These are phyloP conservation scores for Rossbeevera mucosa DNA, from an alignment of 768 basidiomycete genomes.

Conservation along the genomic window DNA sequence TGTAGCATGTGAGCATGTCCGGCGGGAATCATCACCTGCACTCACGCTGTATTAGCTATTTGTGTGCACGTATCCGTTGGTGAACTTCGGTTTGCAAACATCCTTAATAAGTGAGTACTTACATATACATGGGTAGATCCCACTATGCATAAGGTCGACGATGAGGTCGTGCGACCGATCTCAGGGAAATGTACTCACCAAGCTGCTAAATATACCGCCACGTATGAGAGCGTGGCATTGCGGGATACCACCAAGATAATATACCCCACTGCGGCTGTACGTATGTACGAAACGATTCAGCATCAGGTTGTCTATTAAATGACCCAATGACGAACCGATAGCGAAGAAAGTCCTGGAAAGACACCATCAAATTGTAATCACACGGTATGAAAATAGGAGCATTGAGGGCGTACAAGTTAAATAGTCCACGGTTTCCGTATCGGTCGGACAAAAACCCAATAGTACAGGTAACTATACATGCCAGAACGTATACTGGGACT, in stretches of 20 bases:
- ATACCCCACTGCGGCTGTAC: constrained; percentile 54
- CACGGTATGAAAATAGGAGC: not conserved
- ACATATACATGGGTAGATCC: constrained; percentile 73
- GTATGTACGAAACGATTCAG: not conserved
- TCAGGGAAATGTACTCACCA: constrained; percentile 37
- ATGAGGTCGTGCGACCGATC: not conserved
- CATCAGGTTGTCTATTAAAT: not conserved
- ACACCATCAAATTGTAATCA: not conserved
- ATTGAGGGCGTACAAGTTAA: constrained; percentile 51
- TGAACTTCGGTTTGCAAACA: not conserved
- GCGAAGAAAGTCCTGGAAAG: constrained; percentile 21
- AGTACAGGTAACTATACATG: constrained; percentile 59
- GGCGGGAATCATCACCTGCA: not conserved
- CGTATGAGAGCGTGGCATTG: constrained; percentile 61
- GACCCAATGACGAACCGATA: constrained; percentile 19
- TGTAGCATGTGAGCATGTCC: not conserved
- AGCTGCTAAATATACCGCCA: constrained; percentile 67
- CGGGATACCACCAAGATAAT: constrained; percentile 64
- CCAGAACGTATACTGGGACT: constrained; percentile 70
- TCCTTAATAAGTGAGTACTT: constrained; percentile 25
- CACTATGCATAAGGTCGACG: constrained; percentile 36
- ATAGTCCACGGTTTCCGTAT: constrained; percentile 52
- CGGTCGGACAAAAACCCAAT: constrained; percentile 64
- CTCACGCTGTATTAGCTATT: constrained; percentile 57
- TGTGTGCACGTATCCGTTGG: not conserved